Percentiles rank a stretch among this genome's conserved stretches.
phyloP scores from a whole-genome alignment of 345 rosid genomes.

The Mercurialis annua region DNA sequence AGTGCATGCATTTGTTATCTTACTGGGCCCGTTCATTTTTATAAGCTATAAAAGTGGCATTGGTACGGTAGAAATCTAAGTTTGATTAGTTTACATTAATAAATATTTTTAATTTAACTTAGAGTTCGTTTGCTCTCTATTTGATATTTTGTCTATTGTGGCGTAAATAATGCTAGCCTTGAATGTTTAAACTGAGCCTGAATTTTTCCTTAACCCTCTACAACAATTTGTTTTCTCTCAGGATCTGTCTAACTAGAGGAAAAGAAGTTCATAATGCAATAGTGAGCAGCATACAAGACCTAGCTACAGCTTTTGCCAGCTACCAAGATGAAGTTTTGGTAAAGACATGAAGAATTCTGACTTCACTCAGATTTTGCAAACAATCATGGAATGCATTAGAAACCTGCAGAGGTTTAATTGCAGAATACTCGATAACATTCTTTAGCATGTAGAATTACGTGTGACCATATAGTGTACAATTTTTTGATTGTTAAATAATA shows the following conservation, averaged over 20 bases:
- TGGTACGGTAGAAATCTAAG: background rate
- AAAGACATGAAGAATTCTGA: constrained; percentile 27
- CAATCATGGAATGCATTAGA: background rate
- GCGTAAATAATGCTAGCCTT: background rate
- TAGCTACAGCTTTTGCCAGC: constrained; percentile 67
- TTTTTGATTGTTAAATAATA: background rate
- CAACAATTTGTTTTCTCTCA: constrained; percentile 24
- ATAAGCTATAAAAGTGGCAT: background rate
- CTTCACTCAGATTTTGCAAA: constrained; percentile 5
- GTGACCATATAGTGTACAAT: background rate
- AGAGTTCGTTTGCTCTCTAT: constrained; percentile 4
- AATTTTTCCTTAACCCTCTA: constrained; percentile 1
- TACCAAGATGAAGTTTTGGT: constrained; percentile 98
- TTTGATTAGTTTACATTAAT: constrained; percentile 5
- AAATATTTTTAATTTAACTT: constrained; percentile 5
- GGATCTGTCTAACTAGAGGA: constrained; percentile 87
- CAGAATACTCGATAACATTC: background rate
- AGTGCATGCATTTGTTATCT: background rate
- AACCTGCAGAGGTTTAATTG: background rate
- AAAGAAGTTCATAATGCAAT: constrained; percentile 94
- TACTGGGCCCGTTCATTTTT: background rate
- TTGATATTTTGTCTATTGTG: constrained; percentile 1
- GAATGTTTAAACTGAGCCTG: constrained; percentile 7
- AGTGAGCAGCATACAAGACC: constrained; percentile 91
- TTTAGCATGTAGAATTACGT: background rate